Base-by-base conservation (phyloP, 495 filamentous ascomycete genomes). In the Penicillium samsonianum region DNA sequence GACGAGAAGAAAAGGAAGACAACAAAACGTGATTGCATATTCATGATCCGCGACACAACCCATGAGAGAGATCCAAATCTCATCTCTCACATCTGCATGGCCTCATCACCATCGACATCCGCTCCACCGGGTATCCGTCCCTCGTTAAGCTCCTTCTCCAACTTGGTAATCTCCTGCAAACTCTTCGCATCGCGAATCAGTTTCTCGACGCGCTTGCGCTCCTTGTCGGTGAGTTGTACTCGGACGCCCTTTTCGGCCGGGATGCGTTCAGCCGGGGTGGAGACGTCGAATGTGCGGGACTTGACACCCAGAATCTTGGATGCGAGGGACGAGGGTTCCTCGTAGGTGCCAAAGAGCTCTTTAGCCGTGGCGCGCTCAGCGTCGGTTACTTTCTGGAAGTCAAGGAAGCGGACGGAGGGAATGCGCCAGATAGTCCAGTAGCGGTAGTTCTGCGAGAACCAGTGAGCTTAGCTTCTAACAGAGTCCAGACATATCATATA, bases 331-430 rank as follows among this genome's bases (percentile, higher is more conserved):
- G 91, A 90, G 3, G 92, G 94, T 60, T 87, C 83, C 40, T 87
- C 80, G 2, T 68, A 61, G 0, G 86, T 91, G 50, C 94, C 94
- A 67, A 98, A 98, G 2, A 97, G 80, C 68, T 91, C 86, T 35
- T 72, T 78, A 0, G 92, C 91, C 59, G 82, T 79, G 46, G 79
- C 69, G 17, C 92, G 87, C 78, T 99, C 95, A 2, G 78, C 84
- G 46, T 92, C 84, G 68, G 90, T 95, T 30, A 98, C 90, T 74
- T 94, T 95, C 52, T 85, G 82, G 71, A 91, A 97, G 76, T 99
- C 95, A 44, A 99, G 80, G 78, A 96, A 96, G 35, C 92, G 88
- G 23, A 99, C 84, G 20, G 78, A 80, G 4, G 92, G 91, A 63
- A 86, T 87, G 44, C 87, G 83, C 89, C 89, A 97, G 65, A 99